A percentile compares a stretch with the other conserved stretches of the same genome.
Evolutionary conservation across 352 stramenopile genomes (phyloP).

Genomic region (Phytophthora agathidicida): DNA sequence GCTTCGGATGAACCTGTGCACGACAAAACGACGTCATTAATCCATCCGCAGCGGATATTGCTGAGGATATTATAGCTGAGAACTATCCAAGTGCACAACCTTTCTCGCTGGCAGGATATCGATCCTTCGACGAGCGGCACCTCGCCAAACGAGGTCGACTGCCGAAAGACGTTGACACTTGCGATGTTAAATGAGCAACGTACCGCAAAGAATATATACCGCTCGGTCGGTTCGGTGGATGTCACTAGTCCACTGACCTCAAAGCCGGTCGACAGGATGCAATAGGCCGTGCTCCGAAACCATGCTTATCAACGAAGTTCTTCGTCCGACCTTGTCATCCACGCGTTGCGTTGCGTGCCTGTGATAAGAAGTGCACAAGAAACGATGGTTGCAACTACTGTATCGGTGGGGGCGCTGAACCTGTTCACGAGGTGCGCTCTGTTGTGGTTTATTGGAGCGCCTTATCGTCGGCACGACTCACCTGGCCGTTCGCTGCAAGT

Average conservation of each 20-base stretch:
- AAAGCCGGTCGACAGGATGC: constrained; percentile 12
- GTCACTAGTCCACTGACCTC: not conserved
- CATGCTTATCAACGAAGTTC: too few relatives aligned
- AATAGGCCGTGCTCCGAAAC: too few relatives aligned
- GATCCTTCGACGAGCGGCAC: not conserved
- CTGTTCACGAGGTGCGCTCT: constrained; percentile 4
- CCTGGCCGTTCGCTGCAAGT: constrained; percentile 16
- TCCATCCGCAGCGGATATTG: not conserved
- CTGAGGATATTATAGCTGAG: not conserved
- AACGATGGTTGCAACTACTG: constrained; percentile 10
- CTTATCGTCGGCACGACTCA: constrained; percentile 18
- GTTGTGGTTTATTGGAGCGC: constrained; percentile 23
- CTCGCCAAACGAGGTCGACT: constrained; percentile 1
- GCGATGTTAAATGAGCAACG: too few relatives aligned
- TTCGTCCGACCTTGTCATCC: constrained; percentile 5
- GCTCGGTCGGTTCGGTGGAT: too few relatives aligned
- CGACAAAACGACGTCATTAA: constrained; percentile 4
- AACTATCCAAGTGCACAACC: not conserved
- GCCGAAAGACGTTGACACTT: too few relatives aligned
- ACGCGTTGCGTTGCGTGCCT: constrained; percentile 6
- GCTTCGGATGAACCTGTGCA: not conserved
- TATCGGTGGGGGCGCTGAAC: constrained; percentile 12
- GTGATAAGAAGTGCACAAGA: constrained; percentile 3
- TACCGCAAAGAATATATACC: not conserved
- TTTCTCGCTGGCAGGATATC: constrained; percentile 1